phyloP scores from a whole-genome alignment of 257 asterid genomes.

The Galeopsis tetrahit region DNA sequence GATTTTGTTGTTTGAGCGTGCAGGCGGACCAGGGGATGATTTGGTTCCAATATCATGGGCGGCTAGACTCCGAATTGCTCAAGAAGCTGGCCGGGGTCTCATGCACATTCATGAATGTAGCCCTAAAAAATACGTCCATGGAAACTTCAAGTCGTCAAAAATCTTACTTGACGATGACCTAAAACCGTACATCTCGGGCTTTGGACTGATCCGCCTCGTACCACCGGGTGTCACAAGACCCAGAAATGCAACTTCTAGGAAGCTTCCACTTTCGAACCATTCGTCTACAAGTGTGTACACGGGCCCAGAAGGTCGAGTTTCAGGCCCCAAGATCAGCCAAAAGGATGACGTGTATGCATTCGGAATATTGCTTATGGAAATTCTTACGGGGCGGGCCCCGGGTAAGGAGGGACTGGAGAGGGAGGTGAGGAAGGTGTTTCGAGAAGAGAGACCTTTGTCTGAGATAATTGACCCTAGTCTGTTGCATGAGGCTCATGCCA shows the following conservation, averaged over 20 bases:
- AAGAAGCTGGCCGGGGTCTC: slow-evolving; percentile 70
- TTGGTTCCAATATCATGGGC: slow-evolving; percentile 75
- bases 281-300: slow-evolving; percentile 43
- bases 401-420: slow-evolving; percentile 67
- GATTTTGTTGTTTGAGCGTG: slow-evolving; percentile 11
- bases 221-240: slow-evolving; percentile 49
- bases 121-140: slow-evolving; percentile 74
- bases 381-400: slow-evolving; percentile 70
- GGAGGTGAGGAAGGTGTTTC: slow-evolving; percentile 69
- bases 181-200: slow-evolving; percentile 78
- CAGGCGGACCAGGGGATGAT: slow-evolving; percentile 73
- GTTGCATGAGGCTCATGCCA: slow-evolving; percentile 79
- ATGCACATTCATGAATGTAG: slow-evolving; percentile 87
- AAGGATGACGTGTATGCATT: slow-evolving; percentile 84
- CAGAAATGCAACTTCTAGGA: slow-evolving; percentile 42
- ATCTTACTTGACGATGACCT: slow-evolving; percentile 83
- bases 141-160: slow-evolving; percentile 79
- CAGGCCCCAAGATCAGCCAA: slow-evolving; percentile 60
- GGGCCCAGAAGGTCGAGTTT: slow-evolving; percentile 71
- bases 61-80: slow-evolving; percentile 64
- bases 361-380: slow-evolving; percentile 80
- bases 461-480: slow-evolving; percentile 81
- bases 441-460: slow-evolving; percentile 76
- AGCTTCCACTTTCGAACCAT: slow-evolving; percentile 31
- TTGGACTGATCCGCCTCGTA: slow-evolving; percentile 72